Percentiles rank a stretch among this genome's conserved stretches.
Evolutionary conservation across 306 rosid genomes (phyloP).

Genomic region (Cicer cuneatum): DNA sequence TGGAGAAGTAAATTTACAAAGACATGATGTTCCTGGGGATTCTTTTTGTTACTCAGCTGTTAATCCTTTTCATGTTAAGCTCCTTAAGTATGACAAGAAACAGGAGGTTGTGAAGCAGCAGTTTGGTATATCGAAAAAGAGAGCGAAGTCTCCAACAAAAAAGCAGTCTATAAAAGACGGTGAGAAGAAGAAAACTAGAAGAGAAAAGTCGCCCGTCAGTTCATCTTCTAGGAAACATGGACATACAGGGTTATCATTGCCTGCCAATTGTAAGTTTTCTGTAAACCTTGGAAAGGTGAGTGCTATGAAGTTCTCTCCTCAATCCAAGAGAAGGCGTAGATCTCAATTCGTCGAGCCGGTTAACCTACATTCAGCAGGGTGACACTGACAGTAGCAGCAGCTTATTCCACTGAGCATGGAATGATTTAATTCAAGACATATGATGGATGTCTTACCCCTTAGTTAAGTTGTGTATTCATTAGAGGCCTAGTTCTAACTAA

Average conservation of each 20-base stretch:
- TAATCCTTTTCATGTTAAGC: conserved; percentile 74
- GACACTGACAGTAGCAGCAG: conserved; percentile 34
- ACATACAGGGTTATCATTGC: conserved; percentile 28
- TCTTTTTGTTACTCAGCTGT: conserved; percentile 65
- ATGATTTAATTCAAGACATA: conserved; percentile 40
- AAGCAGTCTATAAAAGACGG: conserved; percentile 42
- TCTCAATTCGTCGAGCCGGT: conserved; percentile 62
- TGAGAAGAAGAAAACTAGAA: conserved; percentile 23
- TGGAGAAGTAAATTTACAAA: conserved; percentile 70
- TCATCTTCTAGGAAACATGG: conserved; percentile 46
- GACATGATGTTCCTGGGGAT: conserved; percentile 51
- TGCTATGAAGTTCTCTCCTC: conserved; percentile 65
- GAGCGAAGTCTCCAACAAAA: conserved; percentile 62
- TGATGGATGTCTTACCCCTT: conserved; percentile 46
- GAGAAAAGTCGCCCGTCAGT: neutral
- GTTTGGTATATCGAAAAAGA: conserved; percentile 59
- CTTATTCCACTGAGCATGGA: neutral
- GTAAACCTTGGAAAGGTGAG: conserved; percentile 61
- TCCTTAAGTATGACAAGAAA: conserved; percentile 55
- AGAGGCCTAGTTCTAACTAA: conserved; percentile 40
- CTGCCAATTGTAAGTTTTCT: conserved; percentile 59
- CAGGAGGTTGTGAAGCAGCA: conserved; percentile 34
- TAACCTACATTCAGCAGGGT: conserved; percentile 58
- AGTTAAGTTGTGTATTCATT: conserved; percentile 17
- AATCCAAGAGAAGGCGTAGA: conserved; percentile 72